A percentile compares a stretch with the other conserved stretches of the same genome.
Conservation (phyloP, 805 yeast genomes). For the Lachancea cidri region DNA sequence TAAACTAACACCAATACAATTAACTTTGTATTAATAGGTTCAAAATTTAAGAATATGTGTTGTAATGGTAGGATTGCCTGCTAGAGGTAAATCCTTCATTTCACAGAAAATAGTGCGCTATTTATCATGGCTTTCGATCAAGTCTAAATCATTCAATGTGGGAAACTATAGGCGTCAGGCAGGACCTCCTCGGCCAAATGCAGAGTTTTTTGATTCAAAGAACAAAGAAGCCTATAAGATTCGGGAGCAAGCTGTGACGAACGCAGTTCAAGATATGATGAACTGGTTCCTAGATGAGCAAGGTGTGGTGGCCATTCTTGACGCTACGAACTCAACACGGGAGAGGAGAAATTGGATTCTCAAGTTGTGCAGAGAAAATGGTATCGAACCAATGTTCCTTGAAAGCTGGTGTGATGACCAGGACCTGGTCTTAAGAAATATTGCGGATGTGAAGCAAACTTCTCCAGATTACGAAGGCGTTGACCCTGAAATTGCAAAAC, state of each 20-base stretch:
- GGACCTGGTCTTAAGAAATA: constrained; percentile 69
- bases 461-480: constrained; percentile 73
- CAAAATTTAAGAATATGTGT: constrained; percentile 78
- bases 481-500: constrained; percentile 66
- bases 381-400: constrained; percentile 83
- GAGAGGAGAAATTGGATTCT: constrained; percentile 63
- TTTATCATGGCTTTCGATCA: constrained; percentile 85
- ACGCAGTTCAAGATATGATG: constrained; percentile 76
- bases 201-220: constrained; percentile 68
- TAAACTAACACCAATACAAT: background rate
- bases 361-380: constrained; percentile 53
- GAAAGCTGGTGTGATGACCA: constrained; percentile 90
- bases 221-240: constrained; percentile 60
- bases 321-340: constrained; percentile 85
- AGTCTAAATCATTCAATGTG: constrained; percentile 83
- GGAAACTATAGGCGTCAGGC: constrained; percentile 74
- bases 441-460: constrained; percentile 79
- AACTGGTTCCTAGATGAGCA: constrained; percentile 75
- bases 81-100: constrained; percentile 78
- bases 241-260: constrained; percentile 63
- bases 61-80: constrained; percentile 68
- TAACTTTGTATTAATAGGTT: constrained; percentile 30
- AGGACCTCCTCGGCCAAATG: constrained; percentile 47
- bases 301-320: constrained; percentile 89
- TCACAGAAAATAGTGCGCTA: constrained; percentile 93